A percentile compares a stretch with the other conserved stretches of the same genome.
phyloP scores from a whole-genome alignment of 1,284 basidiomycete species.

The Inonotus hispidus region DNA sequence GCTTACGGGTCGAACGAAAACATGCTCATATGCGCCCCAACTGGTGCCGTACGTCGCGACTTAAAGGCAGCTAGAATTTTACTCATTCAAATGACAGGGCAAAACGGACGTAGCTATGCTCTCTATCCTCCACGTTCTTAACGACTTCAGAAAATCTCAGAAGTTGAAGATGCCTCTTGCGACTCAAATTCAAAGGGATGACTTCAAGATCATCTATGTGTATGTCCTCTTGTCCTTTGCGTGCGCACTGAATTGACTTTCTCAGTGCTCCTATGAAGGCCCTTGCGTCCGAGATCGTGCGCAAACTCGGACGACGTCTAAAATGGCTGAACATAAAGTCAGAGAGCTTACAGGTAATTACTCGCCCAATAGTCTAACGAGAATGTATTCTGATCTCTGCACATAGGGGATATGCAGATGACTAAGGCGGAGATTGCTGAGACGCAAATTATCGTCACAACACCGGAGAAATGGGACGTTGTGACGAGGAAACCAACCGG shows the following conservation, averaged over 20 bases:
- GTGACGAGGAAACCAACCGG: conserved; percentile 97
- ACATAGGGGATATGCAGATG: conserved; percentile 95
- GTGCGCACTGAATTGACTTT: background rate
- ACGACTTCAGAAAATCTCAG: conserved; percentile 54
- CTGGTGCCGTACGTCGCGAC: conserved; percentile 12
- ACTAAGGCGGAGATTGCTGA: conserved; percentile 91
- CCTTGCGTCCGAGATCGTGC: conserved; percentile 90
- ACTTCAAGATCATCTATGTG: conserved; percentile 99
- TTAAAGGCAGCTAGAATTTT: background rate
- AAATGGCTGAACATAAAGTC: conserved; percentile 87
- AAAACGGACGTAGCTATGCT: conserved; percentile 99
- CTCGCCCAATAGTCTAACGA: background rate
- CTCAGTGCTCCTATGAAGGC: conserved; percentile 96
- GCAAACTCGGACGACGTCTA: conserved; percentile 89
- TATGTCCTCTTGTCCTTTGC: conserved; percentile 31
- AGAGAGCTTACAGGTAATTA: conserved; percentile 81
- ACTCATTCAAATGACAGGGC: conserved; percentile 48
- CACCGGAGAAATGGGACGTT: conserved; percentile 99
- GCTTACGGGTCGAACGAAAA: conserved; percentile 96
- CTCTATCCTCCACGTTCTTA: conserved; percentile 83
- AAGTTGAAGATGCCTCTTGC: conserved; percentile 35
- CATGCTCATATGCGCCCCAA: conserved; percentile 83
- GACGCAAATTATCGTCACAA: conserved; percentile 98
- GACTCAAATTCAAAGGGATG: conserved; percentile 59
- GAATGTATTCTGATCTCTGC: background rate